Evolutionary conservation across 805 yeast genomes (phyloP).

Genomic region (Lipomyces spencermartinsiae): DNA sequence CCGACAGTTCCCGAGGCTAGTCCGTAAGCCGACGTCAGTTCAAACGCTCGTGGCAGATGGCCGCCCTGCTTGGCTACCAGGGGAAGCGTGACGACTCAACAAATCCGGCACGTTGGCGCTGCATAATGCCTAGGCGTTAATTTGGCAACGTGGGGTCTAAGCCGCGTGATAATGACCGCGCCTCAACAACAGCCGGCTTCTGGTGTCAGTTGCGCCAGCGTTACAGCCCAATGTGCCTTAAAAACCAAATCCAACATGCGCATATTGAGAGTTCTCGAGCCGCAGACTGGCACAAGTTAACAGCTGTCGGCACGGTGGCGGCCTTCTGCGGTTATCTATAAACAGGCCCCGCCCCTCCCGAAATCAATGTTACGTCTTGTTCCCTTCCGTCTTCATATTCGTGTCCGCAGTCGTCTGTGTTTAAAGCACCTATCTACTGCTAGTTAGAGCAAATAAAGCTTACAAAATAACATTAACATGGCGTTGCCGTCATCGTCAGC

Average conservation of each 20-base stretch:
- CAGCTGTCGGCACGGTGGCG: not conserved
- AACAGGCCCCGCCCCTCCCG: not conserved
- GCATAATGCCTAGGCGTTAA: not conserved
- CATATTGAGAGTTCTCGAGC: constrained; percentile 1
- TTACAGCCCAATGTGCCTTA: not conserved
- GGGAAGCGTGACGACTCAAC: not conserved
- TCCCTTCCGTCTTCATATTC: not conserved
- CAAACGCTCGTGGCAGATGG: not conserved
- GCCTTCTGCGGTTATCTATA: not conserved
- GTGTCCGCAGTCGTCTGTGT: not conserved
- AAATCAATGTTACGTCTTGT: not conserved
- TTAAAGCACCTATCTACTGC: not conserved
- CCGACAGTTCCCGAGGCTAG: not conserved
- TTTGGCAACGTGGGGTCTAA: not conserved
- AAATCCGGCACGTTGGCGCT: not conserved
- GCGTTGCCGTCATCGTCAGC: constrained; percentile 14
- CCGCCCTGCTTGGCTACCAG: too few species aligned
- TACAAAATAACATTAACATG: too few species aligned
- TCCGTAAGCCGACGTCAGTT: too few species aligned
- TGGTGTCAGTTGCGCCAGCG: not conserved
- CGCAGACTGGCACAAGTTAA: not conserved
- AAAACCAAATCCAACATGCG: not conserved
- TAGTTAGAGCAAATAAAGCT: constrained; percentile 6
- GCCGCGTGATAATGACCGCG: not conserved
- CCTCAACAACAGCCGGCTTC: not conserved